These are phyloP conservation scores for Trametes coccinea DNA, from an alignment of 768 basidiomycete genomes.

Conservation along the genomic window DNA sequence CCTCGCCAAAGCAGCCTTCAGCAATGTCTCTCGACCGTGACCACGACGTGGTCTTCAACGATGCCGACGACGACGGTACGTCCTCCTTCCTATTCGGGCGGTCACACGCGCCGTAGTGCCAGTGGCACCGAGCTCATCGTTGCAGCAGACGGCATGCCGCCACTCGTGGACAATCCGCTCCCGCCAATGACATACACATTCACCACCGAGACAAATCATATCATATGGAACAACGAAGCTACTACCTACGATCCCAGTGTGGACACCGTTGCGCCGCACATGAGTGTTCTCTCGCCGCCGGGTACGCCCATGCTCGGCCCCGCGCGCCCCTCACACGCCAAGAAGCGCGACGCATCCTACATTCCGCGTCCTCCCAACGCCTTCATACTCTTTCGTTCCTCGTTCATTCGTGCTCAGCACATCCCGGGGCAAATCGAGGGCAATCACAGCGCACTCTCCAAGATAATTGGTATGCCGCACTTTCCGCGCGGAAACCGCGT, in stretches of 20 bases:
- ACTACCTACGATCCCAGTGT: constrained; percentile 34
- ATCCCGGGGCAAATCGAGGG: constrained; percentile 78
- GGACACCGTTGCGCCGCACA: constrained; percentile 24
- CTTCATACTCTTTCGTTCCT: constrained; percentile 82
- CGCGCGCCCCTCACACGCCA: constrained; percentile 51
- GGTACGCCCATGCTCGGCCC: constrained; percentile 32
- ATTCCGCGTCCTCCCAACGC: constrained; percentile 86
- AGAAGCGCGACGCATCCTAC: constrained; percentile 68
- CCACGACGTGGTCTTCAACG: constrained; percentile 29
- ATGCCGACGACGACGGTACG: constrained; percentile 41
- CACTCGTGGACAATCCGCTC: constrained; percentile 51
- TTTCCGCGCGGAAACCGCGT: constrained; percentile 12
- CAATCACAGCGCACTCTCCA: constrained; percentile 76
- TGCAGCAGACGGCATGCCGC: constrained; percentile 37
- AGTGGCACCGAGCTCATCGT: constrained; percentile 16
- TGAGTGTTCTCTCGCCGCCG: constrained; percentile 25
- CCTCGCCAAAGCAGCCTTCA: neutral
- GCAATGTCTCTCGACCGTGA: constrained; percentile 28
- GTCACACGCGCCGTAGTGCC: constrained; percentile 19
- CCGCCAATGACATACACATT: constrained; percentile 61
- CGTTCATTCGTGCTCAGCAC: constrained; percentile 72
- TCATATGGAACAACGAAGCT: constrained; percentile 46
- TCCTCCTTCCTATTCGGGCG: constrained; percentile 20
- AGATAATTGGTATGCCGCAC: constrained; percentile 66
- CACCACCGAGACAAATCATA: constrained; percentile 57